Percentiles rank a stretch among this genome's conserved stretches.
These are phyloP conservation scores for Lanmaoa rubissima DNA, from an alignment of 768 basidiomycete genomes.

Conservation along the genomic window DNA sequence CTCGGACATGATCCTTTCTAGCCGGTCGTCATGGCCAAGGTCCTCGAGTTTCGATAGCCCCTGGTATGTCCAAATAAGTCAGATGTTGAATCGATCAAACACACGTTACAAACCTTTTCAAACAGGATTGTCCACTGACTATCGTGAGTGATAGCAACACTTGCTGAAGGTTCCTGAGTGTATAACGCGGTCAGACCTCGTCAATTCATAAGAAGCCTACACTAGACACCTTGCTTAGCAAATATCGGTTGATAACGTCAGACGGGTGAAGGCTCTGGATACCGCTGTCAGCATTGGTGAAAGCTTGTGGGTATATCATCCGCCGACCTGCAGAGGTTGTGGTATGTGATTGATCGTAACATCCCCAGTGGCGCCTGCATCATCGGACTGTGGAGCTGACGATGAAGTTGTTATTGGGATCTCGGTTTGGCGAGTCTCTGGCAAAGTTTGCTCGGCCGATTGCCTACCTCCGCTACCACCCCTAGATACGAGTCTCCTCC, in stretches of 20 bases:
- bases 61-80: neutral
- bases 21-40: neutral
- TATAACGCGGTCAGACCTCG: too few relatives aligned
- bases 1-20: constrained; percentile 4
- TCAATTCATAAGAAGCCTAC: neutral
- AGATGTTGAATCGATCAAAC: neutral
- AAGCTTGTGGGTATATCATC: neutral
- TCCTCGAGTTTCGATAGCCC: constrained; percentile 5
- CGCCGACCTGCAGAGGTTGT: neutral
- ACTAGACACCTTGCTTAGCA: constrained; percentile 2
- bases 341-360: constrained; percentile 2
- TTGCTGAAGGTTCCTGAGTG: constrained; percentile 9
- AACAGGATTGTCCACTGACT: constrained; percentile 13
- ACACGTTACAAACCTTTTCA: constrained; percentile 3
- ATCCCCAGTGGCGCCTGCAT: neutral
- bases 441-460: neutral
- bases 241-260: constrained; percentile 14
- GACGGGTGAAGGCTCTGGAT: constrained; percentile 12
- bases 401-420: neutral
- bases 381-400: neutral
- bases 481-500: neutral
- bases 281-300: neutral
- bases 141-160: constrained; percentile 15
- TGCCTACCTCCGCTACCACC: neutral
- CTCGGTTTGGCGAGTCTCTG: neutral